Conservation (phyloP, 345 rosid genomes). For the Salix udensis region DNA sequence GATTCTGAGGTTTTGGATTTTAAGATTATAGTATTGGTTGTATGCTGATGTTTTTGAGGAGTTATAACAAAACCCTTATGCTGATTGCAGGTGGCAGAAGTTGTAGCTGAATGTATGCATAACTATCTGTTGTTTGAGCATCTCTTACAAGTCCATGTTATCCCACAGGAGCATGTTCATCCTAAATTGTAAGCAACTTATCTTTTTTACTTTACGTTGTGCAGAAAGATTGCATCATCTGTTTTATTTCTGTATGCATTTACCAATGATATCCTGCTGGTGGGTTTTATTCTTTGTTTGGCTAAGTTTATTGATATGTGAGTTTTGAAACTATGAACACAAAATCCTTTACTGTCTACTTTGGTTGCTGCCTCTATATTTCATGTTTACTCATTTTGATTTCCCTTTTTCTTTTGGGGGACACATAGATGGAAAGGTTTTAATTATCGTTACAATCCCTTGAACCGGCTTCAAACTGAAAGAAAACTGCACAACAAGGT, state of each 20-base stretch:
- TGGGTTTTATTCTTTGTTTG: not conserved
- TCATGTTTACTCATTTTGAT: not conserved
- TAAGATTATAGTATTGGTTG: not conserved
- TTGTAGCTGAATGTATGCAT: conserved; percentile 90
- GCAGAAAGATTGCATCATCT: not conserved
- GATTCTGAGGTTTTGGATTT: conserved; percentile 58
- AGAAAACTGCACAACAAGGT: conserved; percentile 69
- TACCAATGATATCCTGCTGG: too few relatives aligned
- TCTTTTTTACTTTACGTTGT: not conserved
- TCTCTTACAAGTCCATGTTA: conserved; percentile 66
- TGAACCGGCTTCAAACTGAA: conserved; percentile 62
- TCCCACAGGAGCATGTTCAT: conserved; percentile 67
- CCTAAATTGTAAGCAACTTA: conserved; percentile 62
- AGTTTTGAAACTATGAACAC: not conserved
- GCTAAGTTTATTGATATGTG: not conserved
- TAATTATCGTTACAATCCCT: conserved; percentile 46
- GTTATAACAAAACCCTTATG: conserved; percentile 11
- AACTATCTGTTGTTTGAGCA: conserved; percentile 81
- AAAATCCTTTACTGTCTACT: not conserved
- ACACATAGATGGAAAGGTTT: conserved; percentile 76
- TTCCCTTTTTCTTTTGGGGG: not conserved
- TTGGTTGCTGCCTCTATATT: not conserved
- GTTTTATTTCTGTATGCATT: too few relatives aligned
- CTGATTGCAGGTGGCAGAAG: conserved; percentile 70
- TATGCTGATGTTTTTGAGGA: not conserved